Evolutionary conservation across 306 rosid species (phyloP).

Genomic region (Casuarina glauca): DNA sequence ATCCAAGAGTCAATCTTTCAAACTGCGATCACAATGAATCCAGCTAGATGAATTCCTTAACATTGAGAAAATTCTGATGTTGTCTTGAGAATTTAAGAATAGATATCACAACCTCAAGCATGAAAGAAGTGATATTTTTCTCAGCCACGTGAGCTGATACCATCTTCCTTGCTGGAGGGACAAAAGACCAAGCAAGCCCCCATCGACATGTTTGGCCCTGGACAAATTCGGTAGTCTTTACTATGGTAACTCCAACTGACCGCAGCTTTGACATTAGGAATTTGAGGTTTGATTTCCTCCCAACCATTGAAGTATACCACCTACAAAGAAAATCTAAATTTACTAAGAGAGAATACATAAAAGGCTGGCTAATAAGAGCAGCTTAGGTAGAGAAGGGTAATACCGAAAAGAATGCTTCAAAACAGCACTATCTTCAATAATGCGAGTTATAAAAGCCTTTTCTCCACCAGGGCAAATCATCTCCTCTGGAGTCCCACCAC

Average conservation of each 20-base stretch:
- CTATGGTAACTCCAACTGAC: conserved; percentile 73
- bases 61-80: conserved; percentile 1
- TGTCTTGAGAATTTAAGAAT: not conserved
- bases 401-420: conserved; percentile 70
- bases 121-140: conserved; percentile 68
- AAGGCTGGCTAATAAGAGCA: not conserved
- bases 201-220: conserved; percentile 84
- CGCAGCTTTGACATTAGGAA: conserved; percentile 64
- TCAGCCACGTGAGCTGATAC: conserved; percentile 42
- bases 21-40: not conserved
- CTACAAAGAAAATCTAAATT: conserved; percentile 32
- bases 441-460: conserved; percentile 70
- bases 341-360: not conserved
- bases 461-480: conserved; percentile 95
- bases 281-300: conserved; percentile 63
- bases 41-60: not conserved
- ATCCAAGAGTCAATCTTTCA: not conserved
- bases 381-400: conserved; percentile 7
- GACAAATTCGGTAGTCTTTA: conserved; percentile 88
- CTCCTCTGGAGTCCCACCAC: conserved; percentile 79
- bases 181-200: conserved; percentile 96
- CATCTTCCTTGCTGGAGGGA: conserved; percentile 52
- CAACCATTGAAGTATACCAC: conserved; percentile 89
- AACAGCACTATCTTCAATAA: conserved; percentile 67
- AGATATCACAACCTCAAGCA: conserved; percentile 44